Base-by-base conservation (phyloP, 441 rosid genomes). In the Jatropha podagrica region DNA sequence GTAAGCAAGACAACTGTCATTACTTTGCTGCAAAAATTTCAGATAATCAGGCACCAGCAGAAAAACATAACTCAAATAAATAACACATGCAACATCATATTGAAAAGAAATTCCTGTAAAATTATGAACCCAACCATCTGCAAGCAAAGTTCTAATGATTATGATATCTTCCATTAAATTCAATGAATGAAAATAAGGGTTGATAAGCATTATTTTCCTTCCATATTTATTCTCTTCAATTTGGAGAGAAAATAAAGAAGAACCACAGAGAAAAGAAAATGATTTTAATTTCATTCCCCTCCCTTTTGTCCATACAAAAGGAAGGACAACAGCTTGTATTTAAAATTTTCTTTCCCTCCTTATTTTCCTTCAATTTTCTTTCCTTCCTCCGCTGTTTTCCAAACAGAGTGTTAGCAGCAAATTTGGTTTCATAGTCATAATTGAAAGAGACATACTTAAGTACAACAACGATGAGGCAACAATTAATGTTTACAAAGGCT, bases 1-100 rank as follows among this genome's bases (percentile, higher is more conserved):
- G 84, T 96, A 96, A 58, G 97, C 97, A 86, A 96, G 98, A 85
- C 97, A 96, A 56, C 95, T 86, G 74, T 94, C 99, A 82, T 94
- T 89, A 79, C 92, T 86, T 79, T 86, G 85, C 99, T 96, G 97
- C 92, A 88, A 32, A 81, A 81, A 73, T 71, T 49, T 20, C 64
- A 73, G 71, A 71, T 38, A 51, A 82, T 79, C 52, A 73, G 78
- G 65, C 72, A 62, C 56, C 20, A 38, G 58, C 41, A 32, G 23
- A 63, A 5, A 69, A 46, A 56, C 68, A 56, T 55, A 69, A 65
- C 54, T 55, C 14, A 44, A 69, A 70, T 49, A 69, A 51, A 60
- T 10, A 68, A 20, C 23, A 67, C 17, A 65, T 26, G 23, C 40
- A 73, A 42, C 69, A 42, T n/a, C 62, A 44, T 44, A 60, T 13